Base-by-base conservation (phyloP, 2,329 filamentous ascomycete genomes). In the Chaetomiaceae sp. region DNA sequence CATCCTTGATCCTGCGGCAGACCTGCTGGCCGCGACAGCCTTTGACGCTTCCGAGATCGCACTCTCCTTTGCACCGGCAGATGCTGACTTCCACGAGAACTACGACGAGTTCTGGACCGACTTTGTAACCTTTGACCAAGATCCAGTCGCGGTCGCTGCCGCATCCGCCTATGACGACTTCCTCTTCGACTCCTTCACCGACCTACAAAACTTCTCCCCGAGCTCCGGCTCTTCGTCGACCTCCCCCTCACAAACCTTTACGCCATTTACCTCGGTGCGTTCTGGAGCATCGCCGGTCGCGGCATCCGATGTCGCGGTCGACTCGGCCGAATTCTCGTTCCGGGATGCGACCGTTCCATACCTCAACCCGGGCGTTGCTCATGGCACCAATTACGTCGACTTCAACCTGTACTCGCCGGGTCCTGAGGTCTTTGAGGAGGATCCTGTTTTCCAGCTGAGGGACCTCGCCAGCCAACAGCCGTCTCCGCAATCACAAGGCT, bases 401-500 rank as follows among this genome's bases (percentile, higher is more conserved):
- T 79, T 79, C 65, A 73, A 70, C 57, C 68, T 78, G 14, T 79
- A 70, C 64, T 78, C 75, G 40, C 75, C 75, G 3, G 61, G 64
- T 18, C 69, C 72, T 15, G 67, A 63, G 49, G 69, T 69, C 58
- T 64, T 72, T 46, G 75, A 76, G 48, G 75, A 78, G 36, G 65
- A 58, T 19, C 56, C 56, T 45, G 51, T 53, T 30, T 37, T 60
- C n/a, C 50, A 50, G 37, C 54, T 55, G 38, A 50, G 47, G 34
- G 50, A 50, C 8, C 36, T 49, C n/a, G 40, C 42, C 2, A 49
- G 48, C 47, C 49, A 29, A 36, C 53, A 49, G 12, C 48, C 36
- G 26, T 50, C 49, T 10, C 43, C 49, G 29, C 46, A 46, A 18
- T 48, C 42, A 6, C 35, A 40, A 20, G 32, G 27, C 35, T 11